Evolutionary conservation across 164 flowering plant genomes (phyloP).

Genomic region (Cinnamomum micranthum): DNA sequence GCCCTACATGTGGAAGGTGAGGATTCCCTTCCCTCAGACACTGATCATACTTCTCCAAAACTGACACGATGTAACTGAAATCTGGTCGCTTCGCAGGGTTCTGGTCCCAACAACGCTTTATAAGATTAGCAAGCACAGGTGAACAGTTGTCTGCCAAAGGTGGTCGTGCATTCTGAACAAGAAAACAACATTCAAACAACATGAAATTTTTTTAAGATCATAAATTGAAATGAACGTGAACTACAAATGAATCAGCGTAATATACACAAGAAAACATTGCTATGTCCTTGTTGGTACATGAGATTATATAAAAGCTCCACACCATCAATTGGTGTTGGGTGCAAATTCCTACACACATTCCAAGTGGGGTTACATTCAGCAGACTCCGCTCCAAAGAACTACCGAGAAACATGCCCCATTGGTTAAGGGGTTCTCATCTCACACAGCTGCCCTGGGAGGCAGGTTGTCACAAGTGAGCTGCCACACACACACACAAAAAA

Average conservation of each 20-base stretch:
- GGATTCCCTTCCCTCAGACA: slow-evolving; percentile 83
- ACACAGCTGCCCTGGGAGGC: too few relatives aligned
- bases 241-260: background rate
- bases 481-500: too few relatives aligned
- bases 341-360: too few relatives aligned
- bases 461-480: too few relatives aligned
- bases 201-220: background rate
- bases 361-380: too few relatives aligned
- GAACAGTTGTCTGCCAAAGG: slow-evolving; percentile 84
- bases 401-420: too few relatives aligned
- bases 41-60: slow-evolving; percentile 73
- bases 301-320: background rate
- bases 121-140: slow-evolving; percentile 77
- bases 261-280: background rate
- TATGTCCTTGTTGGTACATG: background rate
- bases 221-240: background rate
- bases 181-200: background rate
- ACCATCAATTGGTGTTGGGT: background rate
- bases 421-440: too few relatives aligned
- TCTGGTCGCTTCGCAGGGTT: slow-evolving; percentile 92
- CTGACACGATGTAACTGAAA: slow-evolving; percentile 65
- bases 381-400: too few relatives aligned
- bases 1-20: slow-evolving; percentile 47
- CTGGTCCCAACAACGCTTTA: slow-evolving; percentile 86
- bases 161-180: slow-evolving; percentile 77